Evolutionary conservation across 2,329 filamentous ascomycete genomes (phyloP).

Genomic region (Cephalotrichum gorgonifer): DNA sequence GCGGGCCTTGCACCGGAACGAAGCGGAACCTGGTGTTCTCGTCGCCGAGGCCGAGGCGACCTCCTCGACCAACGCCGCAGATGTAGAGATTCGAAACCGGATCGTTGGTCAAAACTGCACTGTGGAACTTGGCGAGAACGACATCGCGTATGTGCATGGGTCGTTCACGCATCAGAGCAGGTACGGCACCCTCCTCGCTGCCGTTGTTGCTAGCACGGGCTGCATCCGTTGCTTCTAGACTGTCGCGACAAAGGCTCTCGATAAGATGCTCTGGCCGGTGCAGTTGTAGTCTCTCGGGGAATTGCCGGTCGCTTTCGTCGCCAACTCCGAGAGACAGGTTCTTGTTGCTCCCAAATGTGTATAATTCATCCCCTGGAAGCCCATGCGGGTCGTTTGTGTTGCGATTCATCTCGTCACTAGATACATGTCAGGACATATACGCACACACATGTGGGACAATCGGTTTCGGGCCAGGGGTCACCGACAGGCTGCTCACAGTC

Average conservation of each 20-base stretch:
- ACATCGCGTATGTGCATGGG: constrained; percentile 73
- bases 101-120: constrained; percentile 77
- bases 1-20: constrained; percentile 66
- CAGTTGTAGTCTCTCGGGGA: constrained; percentile 72
- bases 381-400: background rate
- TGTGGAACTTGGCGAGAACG: constrained; percentile 83
- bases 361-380: constrained; percentile 66
- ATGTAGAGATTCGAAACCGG: constrained; percentile 85
- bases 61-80: constrained; percentile 84
- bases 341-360: constrained; percentile 92
- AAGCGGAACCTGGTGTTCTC: constrained; percentile 86
- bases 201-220: constrained; percentile 6
- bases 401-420: background rate
- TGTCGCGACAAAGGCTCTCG: constrained; percentile 61
- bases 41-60: constrained; percentile 78
- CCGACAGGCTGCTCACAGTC: constrained; percentile 1
- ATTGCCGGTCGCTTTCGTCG: constrained; percentile 92
- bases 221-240: constrained; percentile 19
- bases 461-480: background rate
- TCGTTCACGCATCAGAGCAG: constrained; percentile 59
- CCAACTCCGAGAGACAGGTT: constrained; percentile 87
- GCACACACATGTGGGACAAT: background rate
- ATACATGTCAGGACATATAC: background rate
- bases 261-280: constrained; percentile 70
- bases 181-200: constrained; percentile 43